Evolutionary conservation across 129 eudicot genomes (phyloP).

Genomic region (Flaveria linearis): DNA sequence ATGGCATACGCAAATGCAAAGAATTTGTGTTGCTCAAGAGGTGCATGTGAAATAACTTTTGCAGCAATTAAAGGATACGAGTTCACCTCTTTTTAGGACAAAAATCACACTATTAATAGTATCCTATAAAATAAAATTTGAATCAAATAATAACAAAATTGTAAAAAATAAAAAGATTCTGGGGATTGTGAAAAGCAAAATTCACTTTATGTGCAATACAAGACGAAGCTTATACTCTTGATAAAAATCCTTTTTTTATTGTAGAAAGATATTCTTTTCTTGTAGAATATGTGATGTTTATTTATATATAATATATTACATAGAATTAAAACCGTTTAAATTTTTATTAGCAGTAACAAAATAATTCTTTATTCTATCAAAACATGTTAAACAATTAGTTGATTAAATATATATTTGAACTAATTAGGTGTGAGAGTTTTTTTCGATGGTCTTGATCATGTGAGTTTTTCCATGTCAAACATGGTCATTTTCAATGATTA

Average conservation of each 20-base stretch:
- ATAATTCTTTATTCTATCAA: too few relatives aligned
- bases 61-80: slow-evolving; percentile 42
- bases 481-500: too few relatives aligned
- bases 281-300: slow-evolving; percentile 1
- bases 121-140: not conserved
- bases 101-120: slow-evolving; percentile 8
- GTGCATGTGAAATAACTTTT: slow-evolving; percentile 40
- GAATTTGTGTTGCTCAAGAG: slow-evolving; percentile 30
- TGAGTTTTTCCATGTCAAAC: too few relatives aligned
- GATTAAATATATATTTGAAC: too few relatives aligned
- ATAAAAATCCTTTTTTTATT: not conserved
- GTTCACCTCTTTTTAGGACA: slow-evolving; percentile 30
- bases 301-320: not conserved
- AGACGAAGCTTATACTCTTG: slow-evolving; percentile 31
- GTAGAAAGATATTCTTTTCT: slow-evolving; percentile 30
- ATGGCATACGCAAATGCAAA: slow-evolving; percentile 22
- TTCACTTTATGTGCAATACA: slow-evolving; percentile 37
- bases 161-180: not conserved
- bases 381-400: too few relatives aligned
- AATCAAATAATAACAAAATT: not conserved
- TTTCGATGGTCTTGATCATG: too few relatives aligned
- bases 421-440: too few relatives aligned
- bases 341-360: not conserved
- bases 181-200: slow-evolving; percentile 36
- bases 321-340: not conserved